phyloP scores from a whole-genome alignment of 2,329 filamentous ascomycete genomes.

The Rutstroemia sydowiana region DNA sequence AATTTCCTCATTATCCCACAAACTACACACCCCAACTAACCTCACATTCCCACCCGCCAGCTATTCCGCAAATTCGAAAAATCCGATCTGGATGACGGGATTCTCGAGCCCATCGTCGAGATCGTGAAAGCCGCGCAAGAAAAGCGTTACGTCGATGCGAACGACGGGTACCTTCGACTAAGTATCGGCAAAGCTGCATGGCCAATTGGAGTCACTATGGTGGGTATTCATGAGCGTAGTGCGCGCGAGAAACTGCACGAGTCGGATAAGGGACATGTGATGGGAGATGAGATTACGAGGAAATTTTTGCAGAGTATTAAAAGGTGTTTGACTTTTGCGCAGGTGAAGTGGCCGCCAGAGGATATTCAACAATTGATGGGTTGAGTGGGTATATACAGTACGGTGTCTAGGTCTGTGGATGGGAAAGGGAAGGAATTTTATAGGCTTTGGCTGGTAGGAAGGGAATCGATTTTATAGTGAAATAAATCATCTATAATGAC shows the following conservation, averaged over 20 bases:
- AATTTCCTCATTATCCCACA: too few species aligned
- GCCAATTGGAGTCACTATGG: slow-evolving; percentile 99
- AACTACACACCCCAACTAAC: background rate
- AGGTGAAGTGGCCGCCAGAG: slow-evolving; percentile 91
- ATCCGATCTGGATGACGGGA: slow-evolving; percentile 67
- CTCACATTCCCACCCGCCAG: slow-evolving; percentile 32
- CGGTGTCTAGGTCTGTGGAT: too few species aligned
- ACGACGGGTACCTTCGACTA: slow-evolving; percentile 85
- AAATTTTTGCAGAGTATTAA: slow-evolving; percentile 99
- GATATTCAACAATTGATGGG: slow-evolving; percentile 95
- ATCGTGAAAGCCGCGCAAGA: slow-evolving; percentile 89
- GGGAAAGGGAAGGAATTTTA: too few species aligned
- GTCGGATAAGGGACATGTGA: slow-evolving; percentile 82
- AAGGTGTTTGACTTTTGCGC: slow-evolving; percentile 89
- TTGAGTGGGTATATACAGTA: too few species aligned
- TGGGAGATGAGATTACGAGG: slow-evolving; percentile 91
- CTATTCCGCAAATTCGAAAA: slow-evolving; percentile 86
- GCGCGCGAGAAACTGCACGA: slow-evolving; percentile 93
- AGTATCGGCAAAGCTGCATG: slow-evolving; percentile 96
- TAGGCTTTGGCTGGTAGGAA: too few species aligned
- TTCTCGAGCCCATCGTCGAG: slow-evolving; percentile 78
- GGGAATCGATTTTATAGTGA: too few species aligned
- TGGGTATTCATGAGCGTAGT: slow-evolving; percentile 96
- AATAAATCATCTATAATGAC: too few species aligned
- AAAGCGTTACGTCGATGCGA: slow-evolving; percentile 88